A percentile compares a stretch with the other conserved stretches of the same genome.
Conservation (phyloP, 495 filamentous ascomycete genomes). For the Bryoglossum gracile region DNA sequence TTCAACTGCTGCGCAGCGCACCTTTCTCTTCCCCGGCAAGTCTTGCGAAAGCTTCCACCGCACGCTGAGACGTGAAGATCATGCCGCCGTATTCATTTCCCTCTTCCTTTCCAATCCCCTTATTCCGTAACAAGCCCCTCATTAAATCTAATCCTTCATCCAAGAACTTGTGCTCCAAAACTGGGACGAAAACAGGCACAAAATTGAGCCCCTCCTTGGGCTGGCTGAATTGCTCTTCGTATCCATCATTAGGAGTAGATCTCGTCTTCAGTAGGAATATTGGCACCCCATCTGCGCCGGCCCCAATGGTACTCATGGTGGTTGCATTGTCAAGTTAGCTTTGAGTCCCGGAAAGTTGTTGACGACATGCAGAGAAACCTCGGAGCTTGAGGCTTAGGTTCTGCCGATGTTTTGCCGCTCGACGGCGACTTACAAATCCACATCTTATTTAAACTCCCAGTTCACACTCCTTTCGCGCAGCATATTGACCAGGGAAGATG, state of each 20-base stretch:
- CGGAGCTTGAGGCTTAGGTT: too few relatives aligned
- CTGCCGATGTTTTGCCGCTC: too few relatives aligned
- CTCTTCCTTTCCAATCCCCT: constrained; percentile 22
- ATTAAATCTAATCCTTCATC: constrained; percentile 36
- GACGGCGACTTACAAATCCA: too few relatives aligned
- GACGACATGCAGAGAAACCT: constrained; percentile 1
- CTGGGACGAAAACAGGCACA: constrained; percentile 69
- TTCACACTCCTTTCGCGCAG: neutral
- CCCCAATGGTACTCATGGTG: constrained; percentile 9
- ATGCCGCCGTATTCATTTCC: constrained; percentile 61
- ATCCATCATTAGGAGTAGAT: constrained; percentile 70
- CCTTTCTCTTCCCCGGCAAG: constrained; percentile 50
- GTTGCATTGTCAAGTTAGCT: constrained; percentile 9
- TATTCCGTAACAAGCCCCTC: constrained; percentile 27
- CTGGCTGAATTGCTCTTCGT: constrained; percentile 63
- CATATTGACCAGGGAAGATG: constrained; percentile 11
- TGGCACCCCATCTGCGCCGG: constrained; percentile 33
- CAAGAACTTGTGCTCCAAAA: constrained; percentile 63
- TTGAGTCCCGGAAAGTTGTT: constrained; percentile 5
- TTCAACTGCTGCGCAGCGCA: constrained; percentile 22
- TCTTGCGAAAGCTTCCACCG: constrained; percentile 75
- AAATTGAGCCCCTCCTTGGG: constrained; percentile 31
- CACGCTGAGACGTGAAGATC: constrained; percentile 90
- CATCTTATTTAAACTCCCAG: too few relatives aligned
- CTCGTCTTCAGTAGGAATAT: constrained; percentile 82